Conservation (phyloP, 805 yeast species). For the Kodamaea sagamina region DNA sequence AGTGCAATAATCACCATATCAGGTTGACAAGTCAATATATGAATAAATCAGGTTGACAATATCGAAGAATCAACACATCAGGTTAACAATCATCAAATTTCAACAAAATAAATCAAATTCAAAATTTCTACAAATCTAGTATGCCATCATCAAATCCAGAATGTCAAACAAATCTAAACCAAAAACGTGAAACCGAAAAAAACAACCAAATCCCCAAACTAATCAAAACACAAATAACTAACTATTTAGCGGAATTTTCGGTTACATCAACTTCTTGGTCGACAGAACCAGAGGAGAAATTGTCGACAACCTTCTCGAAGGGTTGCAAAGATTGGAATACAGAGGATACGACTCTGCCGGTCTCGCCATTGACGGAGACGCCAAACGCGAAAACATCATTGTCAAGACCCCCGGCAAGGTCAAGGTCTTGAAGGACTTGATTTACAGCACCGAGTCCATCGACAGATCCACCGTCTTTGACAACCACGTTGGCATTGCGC, state of each 20-base stretch:
- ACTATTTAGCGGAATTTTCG: conserved; percentile 83
- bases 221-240: conserved; percentile 1
- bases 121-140: no score
- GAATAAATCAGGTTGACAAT: no score
- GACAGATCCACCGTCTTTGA: conserved; percentile 67
- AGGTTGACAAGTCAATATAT: no score
- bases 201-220: no score
- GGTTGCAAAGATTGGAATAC: conserved; percentile 83
- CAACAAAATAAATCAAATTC: no score
- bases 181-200: no score
- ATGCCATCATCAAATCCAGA: no score
- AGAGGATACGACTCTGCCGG: conserved; percentile 99
- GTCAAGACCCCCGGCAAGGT: conserved; percentile 93
- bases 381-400: conserved; percentile 65
- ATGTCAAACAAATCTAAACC: no score
- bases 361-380: conserved; percentile 90
- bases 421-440: conserved; percentile 68
- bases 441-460: conserved; percentile 46
- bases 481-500: conserved; percentile 95
- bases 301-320: conserved; percentile 84
- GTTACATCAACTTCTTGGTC: conserved; percentile 93
- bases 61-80: no score
- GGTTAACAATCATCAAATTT: no score
- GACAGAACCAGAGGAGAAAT: conserved; percentile 92
- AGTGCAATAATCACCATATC: no score